Evolutionary conservation across 2,329 filamentous ascomycete species (phyloP), one percentile per base, ranked within the genome.

Genomic region (Nemania serpens): DNA sequence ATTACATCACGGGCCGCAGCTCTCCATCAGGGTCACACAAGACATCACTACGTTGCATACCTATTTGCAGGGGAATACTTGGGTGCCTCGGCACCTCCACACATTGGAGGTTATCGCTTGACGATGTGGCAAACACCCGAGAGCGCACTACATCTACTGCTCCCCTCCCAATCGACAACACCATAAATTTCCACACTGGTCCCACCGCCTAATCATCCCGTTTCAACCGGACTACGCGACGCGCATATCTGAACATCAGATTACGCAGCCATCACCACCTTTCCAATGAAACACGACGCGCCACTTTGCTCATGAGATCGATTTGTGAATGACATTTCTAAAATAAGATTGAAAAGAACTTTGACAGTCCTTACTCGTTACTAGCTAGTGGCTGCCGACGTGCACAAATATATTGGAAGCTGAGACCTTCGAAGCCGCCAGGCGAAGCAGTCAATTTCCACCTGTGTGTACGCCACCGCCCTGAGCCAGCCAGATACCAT

Each of bases 401-500:
- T 41, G 53, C 47, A 56, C 54, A 49, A 41, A 53, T 55, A 55
- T 63, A 63, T 65, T 61, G 54, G 42, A 55, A 58, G 50, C 45
- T 65, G 57, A 61, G 63, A 63, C 59, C 58, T 34, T n/a, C 46
- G 42, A 45, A 52, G 39, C 37, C 18, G 42, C 20, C 41, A 29
- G 41, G 13, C 17, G 20, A 33, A 55, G 36, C 53, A 34, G 29
- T 17, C 43, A 25, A 47, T 43, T 48, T 33, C 52, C 50, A 60
- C 61, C 45, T 64, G 53, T 34, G 52, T 41, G 22, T 15, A 25
- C 55, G 25, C 20, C 50, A 10, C 54, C 41, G 12, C 47, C 43
- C 20, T 43, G 37, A 48, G 20, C 49, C 29, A 39, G 13, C 25
- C 20, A 39, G 41, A 29, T 29, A 29, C 25, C 25, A 7, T 29